Base-by-base conservation (phyloP, 208 protist genomes). In the Strigomonas oncopelti region DNA sequence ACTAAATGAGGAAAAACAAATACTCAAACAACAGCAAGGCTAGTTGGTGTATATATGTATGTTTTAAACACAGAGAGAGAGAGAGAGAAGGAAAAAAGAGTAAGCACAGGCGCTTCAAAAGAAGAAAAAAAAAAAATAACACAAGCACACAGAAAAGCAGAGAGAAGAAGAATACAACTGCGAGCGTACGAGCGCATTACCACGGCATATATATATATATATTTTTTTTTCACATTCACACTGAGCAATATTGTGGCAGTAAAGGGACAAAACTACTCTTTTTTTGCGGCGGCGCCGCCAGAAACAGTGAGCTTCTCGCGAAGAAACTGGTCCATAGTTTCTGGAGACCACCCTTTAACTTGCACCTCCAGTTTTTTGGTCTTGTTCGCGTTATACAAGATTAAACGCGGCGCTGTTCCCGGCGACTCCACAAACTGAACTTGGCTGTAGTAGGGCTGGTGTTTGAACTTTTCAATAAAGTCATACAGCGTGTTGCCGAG, bases 281-380 rank as follows among this genome's bases (percentile, higher is more conserved):
- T n/a, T n/a, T n/a, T n/a, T n/a, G n/a, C n/a, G n/a, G n/a, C n/a
- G n/a, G n/a, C n/a, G n/a, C n/a, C n/a, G n/a, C n/a, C n/a, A n/a
- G n/a, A n/a, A n/a, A n/a, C 3, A 4, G 42, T 48, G 20, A 80
- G 68, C 45, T 75, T 83, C 34, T 79, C 75, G 5, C 27, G 65
- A 13, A 84, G 55, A 36, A 84, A 64, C 25, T 84, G 46, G 42
- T 84, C 61, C 14, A 84, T 45, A 0, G 66, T 72, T 16, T 77
- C 72, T 0, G 67, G 64, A 31, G 81, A 71, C 78, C 75, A 84
- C 0, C 66, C 70, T 1, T 27, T 22, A 27, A 87, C 60, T 46
- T 25, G 62, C 52, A 80, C 32, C n/a, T 71, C 67, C 29, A 72
- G n/a, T 8, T 24, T 45, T 4, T 75, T 51, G 8, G 71, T 62